phyloP scores from a whole-genome alignment of 345 rosid genomes.

The Kernera saxatilis region DNA sequence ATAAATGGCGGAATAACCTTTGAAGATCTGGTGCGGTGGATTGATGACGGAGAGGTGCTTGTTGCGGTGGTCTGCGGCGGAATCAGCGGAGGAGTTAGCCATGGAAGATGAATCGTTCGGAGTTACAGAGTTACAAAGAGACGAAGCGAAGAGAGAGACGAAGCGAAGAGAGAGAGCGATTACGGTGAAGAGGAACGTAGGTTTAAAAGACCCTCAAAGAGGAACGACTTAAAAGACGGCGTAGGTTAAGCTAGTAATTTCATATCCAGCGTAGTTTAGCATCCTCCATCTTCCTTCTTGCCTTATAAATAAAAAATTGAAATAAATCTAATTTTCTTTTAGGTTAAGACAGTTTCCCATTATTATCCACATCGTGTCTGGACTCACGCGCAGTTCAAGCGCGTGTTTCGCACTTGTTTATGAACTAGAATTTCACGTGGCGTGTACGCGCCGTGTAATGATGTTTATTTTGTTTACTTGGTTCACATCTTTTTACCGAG shows the following conservation, averaged over 20 bases:
- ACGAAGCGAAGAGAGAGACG: not conserved
- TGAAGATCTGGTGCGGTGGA: slow-evolving; percentile 78
- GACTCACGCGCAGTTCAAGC: not conserved
- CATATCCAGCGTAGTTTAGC: slow-evolving; percentile 4
- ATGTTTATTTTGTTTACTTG: not conserved
- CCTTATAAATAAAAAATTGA: not conserved
- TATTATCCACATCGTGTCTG: slow-evolving; percentile 16
- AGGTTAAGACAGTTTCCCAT: not conserved
- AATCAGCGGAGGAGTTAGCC: slow-evolving; percentile 52
- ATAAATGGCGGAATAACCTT: slow-evolving; percentile 37
- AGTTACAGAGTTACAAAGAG: slow-evolving; percentile 22
- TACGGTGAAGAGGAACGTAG: slow-evolving; percentile 29
- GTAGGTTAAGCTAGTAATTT: slow-evolving; percentile 2
- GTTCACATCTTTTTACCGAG: not conserved
- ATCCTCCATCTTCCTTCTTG: not conserved
- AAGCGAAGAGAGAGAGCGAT: slow-evolving; percentile 10
- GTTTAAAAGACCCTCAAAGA: slow-evolving; percentile 22
- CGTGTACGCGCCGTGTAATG: not conserved
- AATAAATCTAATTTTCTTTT: not conserved
- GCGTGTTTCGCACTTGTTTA: not conserved
- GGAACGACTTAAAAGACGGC: slow-evolving; percentile 17
- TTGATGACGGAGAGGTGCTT: slow-evolving; percentile 49
- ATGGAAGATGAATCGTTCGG: slow-evolving; percentile 53
- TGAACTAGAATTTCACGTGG: not conserved
- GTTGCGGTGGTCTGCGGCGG: slow-evolving; percentile 41